Evolutionary conservation across 2,329 filamentous ascomycete genomes (phyloP).

Genomic region (Rutstroemia sp.): DNA sequence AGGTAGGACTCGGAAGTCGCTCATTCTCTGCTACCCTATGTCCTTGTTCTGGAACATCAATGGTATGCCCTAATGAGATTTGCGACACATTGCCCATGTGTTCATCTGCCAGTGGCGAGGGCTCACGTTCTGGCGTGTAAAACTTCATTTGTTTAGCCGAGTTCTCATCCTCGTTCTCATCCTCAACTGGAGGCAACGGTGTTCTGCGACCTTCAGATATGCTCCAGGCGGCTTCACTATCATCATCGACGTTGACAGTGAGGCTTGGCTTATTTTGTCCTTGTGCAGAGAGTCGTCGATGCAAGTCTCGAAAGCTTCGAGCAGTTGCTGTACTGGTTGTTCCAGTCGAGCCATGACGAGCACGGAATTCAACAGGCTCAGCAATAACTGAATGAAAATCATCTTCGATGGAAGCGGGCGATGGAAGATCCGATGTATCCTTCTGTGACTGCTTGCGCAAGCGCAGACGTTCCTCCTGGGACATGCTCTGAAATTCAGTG

Average conservation of each 20-base stretch:
- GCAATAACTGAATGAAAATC: conserved; percentile 48
- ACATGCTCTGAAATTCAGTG: conserved; percentile 75
- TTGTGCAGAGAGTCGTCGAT: conserved; percentile 51
- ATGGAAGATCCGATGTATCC: conserved; percentile 28
- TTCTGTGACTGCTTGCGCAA: conserved; percentile 48
- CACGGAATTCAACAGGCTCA: conserved; percentile 33
- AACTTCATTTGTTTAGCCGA: conserved; percentile 10
- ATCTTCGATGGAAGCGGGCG: conserved; percentile 27
- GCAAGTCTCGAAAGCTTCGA: conserved; percentile 55
- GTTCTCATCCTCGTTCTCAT: conserved; percentile 20
- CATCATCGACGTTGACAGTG: conserved; percentile 33
- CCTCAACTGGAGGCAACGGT: conserved; percentile 44
- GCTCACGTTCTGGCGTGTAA: conserved; percentile 17
- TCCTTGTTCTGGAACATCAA: neutral
- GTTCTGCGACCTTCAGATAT: conserved; percentile 52
- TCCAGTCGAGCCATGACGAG: conserved; percentile 53
- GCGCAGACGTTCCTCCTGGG: conserved; percentile 64
- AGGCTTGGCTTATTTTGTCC: conserved; percentile 32
- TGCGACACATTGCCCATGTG: neutral
- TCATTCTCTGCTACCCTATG: neutral
- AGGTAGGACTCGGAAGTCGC: neutral
- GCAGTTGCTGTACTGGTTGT: conserved; percentile 62
- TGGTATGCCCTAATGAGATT: neutral
- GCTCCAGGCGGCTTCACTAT: conserved; percentile 53
- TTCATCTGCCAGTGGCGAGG: neutral